Conservation (phyloP, 306 rosid species). For the Prunus campanulata region DNA sequence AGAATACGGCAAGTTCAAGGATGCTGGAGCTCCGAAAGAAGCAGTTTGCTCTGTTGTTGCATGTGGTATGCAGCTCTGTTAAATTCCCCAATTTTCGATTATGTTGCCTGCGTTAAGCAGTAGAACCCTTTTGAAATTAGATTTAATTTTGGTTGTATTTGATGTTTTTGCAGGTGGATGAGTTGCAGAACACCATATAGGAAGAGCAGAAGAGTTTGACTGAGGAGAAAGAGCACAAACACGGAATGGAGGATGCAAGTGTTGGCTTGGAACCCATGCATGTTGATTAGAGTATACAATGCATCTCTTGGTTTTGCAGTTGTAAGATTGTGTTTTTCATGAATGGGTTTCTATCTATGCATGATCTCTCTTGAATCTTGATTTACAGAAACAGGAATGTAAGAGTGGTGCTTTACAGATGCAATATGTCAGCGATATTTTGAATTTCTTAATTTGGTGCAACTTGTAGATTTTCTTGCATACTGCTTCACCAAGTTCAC, state of each 20-base stretch:
- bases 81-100: not conserved
- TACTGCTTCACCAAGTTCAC: too few species aligned
- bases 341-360: not conserved
- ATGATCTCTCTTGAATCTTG: not conserved
- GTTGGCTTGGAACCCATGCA: slow-evolving; percentile 44
- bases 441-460: too few species aligned
- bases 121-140: not conserved
- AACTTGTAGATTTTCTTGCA: too few species aligned
- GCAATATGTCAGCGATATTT: too few species aligned
- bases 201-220: slow-evolving; percentile 77
- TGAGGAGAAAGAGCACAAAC: slow-evolving; percentile 54
- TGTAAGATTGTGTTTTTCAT: slow-evolving; percentile 1
- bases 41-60: slow-evolving; percentile 77
- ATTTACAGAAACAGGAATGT: too few species aligned
- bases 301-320: not conserved
- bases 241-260: slow-evolving; percentile 36
- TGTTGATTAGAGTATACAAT: slow-evolving; percentile 29
- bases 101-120: not conserved
- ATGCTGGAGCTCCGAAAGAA: slow-evolving; percentile 89
- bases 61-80: slow-evolving; percentile 53
- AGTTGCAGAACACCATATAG: slow-evolving; percentile 84
- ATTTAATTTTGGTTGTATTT: not conserved
- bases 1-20: slow-evolving; percentile 65
- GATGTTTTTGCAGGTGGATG: slow-evolving; percentile 69
- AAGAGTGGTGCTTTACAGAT: too few species aligned